Percentiles rank a stretch among this genome's conserved stretches.
phyloP scores from a whole-genome alignment of 306 rosid genomes.

The Vigna mungo region DNA sequence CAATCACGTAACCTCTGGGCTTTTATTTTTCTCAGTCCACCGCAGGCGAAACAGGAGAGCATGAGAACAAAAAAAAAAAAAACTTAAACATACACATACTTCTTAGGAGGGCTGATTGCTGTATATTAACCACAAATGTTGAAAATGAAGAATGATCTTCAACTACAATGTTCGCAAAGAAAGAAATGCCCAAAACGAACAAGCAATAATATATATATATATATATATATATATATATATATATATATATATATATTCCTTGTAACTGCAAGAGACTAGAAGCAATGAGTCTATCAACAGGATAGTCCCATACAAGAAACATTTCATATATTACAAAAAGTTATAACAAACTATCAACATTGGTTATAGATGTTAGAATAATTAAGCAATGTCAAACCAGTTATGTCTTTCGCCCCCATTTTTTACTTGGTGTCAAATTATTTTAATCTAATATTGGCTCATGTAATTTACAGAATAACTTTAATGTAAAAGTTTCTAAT shows the following conservation, averaged over 20 bases:
- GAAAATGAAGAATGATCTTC: slow-evolving; percentile 25
- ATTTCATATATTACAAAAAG: slow-evolving; percentile 2
- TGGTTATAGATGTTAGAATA: slow-evolving; percentile 16
- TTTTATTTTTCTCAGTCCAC: slow-evolving; percentile 24
- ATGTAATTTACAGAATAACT: too few species aligned
- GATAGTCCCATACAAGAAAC: not conserved
- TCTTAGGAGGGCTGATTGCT: not conserved
- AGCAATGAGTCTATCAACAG: not conserved
- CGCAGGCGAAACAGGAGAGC: not conserved
- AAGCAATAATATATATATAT: not conserved
- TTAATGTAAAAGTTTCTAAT: too few species aligned
- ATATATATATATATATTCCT: not conserved
- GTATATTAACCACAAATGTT: not conserved
- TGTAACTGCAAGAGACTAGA: slow-evolving; percentile 4
- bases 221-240: not conserved
- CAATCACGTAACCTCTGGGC: not conserved
- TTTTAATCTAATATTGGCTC: too few species aligned
- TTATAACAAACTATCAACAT: not conserved
- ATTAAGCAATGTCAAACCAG: slow-evolving; percentile 4
- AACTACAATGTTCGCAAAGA: not conserved
- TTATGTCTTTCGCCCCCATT: not conserved
- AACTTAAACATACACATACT: not conserved
- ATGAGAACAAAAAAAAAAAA: not conserved
- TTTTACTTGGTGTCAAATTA: not conserved
- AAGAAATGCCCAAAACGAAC: not conserved